A percentile compares a stretch with the other conserved stretches of the same genome.
Evolutionary conservation across 352 stramenopile species (phyloP).

Genomic region (Thraustotheca clavata): DNA sequence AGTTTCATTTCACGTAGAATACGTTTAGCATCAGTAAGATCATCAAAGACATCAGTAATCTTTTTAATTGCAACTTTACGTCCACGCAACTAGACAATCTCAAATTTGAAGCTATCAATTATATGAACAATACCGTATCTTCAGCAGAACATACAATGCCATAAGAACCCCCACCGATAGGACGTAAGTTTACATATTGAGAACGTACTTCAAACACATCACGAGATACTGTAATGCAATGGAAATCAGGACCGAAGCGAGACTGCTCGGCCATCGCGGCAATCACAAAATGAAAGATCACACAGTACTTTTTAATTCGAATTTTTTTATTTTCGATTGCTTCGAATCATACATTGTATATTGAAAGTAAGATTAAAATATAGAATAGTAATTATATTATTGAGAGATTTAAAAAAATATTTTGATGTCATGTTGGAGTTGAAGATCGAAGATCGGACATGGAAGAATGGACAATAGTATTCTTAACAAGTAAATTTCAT

Average conservation of each 20-base stretch:
- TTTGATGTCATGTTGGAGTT: no score
- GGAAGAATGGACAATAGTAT: no score
- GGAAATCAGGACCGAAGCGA: slow-evolving; percentile 67
- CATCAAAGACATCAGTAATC: slow-evolving; percentile 88
- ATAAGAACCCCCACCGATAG: slow-evolving; percentile 82
- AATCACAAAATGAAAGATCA: slow-evolving; percentile 7
- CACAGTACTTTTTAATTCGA: neutral
- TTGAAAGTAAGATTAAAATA: neutral
- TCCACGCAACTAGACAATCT: slow-evolving; percentile 50
- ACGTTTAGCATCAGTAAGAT: slow-evolving; percentile 89
- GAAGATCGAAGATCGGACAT: no score
- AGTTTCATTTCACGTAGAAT: slow-evolving; percentile 92
- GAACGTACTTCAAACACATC: slow-evolving; percentile 79
- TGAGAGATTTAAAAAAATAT: no score
- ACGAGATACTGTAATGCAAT: slow-evolving; percentile 71
- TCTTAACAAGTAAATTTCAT: no score
- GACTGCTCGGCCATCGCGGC: slow-evolving; percentile 43
- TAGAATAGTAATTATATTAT: no score
- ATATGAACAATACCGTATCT: slow-evolving; percentile 57
- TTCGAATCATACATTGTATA: neutral
- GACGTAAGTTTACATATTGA: slow-evolving; percentile 70
- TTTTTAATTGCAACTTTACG: slow-evolving; percentile 89
- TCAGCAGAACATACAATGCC: slow-evolving; percentile 88
- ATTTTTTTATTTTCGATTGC: neutral
- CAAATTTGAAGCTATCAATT: neutral